Evolutionary conservation across 1,284 basidiomycete species (phyloP).

Genomic region (Microbotryomycetes sp.): DNA sequence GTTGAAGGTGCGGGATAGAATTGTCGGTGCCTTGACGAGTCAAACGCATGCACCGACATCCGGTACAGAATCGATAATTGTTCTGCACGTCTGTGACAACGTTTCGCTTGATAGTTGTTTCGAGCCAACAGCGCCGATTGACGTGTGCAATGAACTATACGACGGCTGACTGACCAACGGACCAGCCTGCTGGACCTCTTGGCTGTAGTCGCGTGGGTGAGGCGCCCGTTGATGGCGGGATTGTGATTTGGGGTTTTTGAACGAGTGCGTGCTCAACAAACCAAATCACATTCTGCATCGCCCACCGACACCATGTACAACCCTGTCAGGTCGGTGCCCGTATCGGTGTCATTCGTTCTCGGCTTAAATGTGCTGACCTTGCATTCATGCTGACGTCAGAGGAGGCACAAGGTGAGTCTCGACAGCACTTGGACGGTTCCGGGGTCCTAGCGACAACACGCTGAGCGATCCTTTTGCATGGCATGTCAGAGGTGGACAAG

Average conservation of each 20-base stretch:
- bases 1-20: neutral
- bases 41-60: neutral
- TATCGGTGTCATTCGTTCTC: neutral
- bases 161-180: neutral
- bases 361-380: too few relatives aligned
- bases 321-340: neutral
- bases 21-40: neutral
- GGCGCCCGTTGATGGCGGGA: too few relatives aligned
- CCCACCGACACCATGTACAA: constrained; percentile 1
- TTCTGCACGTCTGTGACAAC: too few relatives aligned
- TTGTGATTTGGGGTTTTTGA: too few relatives aligned
- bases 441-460: neutral
- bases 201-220: neutral
- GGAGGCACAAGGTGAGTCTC: constrained; percentile 21
- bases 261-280: too few relatives aligned
- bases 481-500: constrained; percentile 26
- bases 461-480: neutral
- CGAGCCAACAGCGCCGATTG: too few relatives aligned
- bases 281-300: too few relatives aligned
- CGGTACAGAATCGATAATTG: too few relatives aligned
- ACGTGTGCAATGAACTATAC: too few relatives aligned
- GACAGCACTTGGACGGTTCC: too few relatives aligned
- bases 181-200: neutral
- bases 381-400: too few relatives aligned
- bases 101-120: neutral